phyloP scores from a whole-genome alignment of 441 rosid genomes.

The Omphalea diandra region DNA sequence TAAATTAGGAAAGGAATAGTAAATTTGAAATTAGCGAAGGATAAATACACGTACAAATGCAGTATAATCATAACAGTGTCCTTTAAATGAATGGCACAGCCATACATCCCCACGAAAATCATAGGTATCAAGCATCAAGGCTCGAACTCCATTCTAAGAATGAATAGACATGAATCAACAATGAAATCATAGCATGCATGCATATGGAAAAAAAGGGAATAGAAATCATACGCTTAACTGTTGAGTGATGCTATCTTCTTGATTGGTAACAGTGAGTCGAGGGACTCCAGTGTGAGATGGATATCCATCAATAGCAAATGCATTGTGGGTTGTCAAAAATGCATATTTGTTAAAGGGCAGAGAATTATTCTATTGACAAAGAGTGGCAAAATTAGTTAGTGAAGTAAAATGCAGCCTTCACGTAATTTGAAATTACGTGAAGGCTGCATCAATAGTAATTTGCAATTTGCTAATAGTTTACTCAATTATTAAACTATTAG shows the following conservation, averaged over 20 bases:
- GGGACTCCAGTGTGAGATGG: conserved; percentile 48
- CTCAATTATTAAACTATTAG: too few relatives aligned
- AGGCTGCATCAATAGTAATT: neutral
- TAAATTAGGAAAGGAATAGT: too few relatives aligned
- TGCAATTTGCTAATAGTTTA: too few relatives aligned
- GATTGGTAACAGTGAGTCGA: conserved; percentile 59
- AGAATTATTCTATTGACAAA: conserved; percentile 56
- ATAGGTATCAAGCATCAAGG: conserved; percentile 79
- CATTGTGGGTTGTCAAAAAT: conserved; percentile 74
- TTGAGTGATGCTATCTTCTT: conserved; percentile 63
- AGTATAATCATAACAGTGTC: conserved; percentile 61
- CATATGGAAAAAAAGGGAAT: neutral
- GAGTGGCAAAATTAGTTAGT: neutral
- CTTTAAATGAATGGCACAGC: conserved; percentile 79
- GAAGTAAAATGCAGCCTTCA: too few relatives aligned
- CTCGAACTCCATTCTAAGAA: conserved; percentile 79
- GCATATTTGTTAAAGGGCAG: conserved; percentile 79
- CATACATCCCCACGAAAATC: conserved; percentile 81
- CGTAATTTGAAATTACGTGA: too few relatives aligned
- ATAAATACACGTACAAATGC: conserved; percentile 56
- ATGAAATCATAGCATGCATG: neutral
- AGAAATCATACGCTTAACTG: conserved; percentile 54
- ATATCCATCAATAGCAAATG: conserved; percentile 59
- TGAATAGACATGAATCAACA: neutral
- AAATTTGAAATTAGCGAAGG: neutral